Evolutionary conservation across 129 eudicot genomes (phyloP).

Genomic region (Scalesia atractyloides): DNA sequence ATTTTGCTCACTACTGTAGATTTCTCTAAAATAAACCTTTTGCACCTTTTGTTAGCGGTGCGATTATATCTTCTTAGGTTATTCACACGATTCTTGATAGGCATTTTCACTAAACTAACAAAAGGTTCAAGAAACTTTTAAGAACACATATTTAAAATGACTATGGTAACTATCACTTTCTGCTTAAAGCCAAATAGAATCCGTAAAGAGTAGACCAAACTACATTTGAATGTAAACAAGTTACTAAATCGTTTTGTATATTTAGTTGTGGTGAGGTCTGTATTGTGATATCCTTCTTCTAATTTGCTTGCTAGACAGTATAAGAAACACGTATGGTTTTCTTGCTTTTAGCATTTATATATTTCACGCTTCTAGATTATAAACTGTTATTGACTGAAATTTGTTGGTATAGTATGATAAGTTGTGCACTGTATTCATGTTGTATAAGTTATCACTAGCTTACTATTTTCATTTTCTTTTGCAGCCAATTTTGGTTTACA

Average conservation of each 20-base stretch:
- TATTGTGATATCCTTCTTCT: slow-evolving; percentile 8
- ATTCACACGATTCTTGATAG: neutral
- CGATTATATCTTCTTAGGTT: slow-evolving; percentile 13
- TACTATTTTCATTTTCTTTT: slow-evolving; percentile 23
- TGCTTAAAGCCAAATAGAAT: slow-evolving; percentile 13
- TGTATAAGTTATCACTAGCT: slow-evolving; percentile 20
- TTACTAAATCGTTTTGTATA: slow-evolving; percentile 9
- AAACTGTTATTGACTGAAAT: slow-evolving; percentile 12
- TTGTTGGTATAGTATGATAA: slow-evolving; percentile 13
- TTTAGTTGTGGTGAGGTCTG: slow-evolving; percentile 12
- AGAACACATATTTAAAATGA: neutral
- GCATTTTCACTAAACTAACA: neutral
- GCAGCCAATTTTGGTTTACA: slow-evolving; percentile 95
- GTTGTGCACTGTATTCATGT: slow-evolving; percentile 18
- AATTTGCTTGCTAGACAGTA: slow-evolving; percentile 3
- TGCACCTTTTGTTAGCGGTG: slow-evolving; percentile 8
- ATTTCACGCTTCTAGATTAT: neutral
- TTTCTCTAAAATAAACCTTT: slow-evolving; percentile 5
- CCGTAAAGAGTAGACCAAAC: neutral
- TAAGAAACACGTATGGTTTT: neutral
- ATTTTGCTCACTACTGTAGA: neutral
- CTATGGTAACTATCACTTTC: neutral
- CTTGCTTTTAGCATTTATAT: neutral
- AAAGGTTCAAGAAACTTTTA: neutral
- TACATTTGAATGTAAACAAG: slow-evolving; percentile 9